These are phyloP conservation scores for Allium sativum DNA, from an alignment of 106 monocot species.

Conservation along the genomic window DNA sequence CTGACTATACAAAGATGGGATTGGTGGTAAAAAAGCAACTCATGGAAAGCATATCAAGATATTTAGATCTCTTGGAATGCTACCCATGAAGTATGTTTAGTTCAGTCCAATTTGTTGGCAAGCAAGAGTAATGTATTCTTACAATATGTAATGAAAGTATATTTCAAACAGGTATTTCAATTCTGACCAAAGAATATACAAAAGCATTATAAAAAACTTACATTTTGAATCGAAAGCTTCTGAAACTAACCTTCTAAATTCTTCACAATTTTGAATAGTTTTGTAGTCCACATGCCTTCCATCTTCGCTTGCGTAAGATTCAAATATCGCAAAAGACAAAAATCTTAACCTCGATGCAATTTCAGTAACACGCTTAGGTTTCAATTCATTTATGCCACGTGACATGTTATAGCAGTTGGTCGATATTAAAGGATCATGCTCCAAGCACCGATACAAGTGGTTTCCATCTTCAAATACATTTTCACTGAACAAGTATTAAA, in stretches of 20 bases:
- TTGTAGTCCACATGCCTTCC: constrained; percentile 74
- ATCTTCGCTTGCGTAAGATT: constrained; percentile 93
- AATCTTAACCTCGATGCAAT: constrained; percentile 62
- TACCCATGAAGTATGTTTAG: no score
- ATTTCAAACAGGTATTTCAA: no score
- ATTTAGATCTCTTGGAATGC: no score
- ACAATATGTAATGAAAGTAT: no score
- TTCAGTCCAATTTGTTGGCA: no score
- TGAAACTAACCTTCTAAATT: constrained; percentile 58
- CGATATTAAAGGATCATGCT: constrained; percentile 64
- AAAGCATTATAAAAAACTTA: no score
- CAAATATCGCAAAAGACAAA: constrained; percentile 66
- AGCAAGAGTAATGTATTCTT: no score
- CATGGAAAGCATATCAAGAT: no score
- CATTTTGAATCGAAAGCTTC: neutral
- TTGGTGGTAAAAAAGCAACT: no score
- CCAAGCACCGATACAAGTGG: constrained; percentile 79
- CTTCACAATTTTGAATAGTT: constrained; percentile 63
- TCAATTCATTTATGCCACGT: constrained; percentile 48
- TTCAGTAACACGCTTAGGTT: constrained; percentile 70
- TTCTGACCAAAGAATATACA: no score
- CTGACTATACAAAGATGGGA: no score
- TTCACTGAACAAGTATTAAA: constrained; percentile 39
- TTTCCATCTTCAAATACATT: constrained; percentile 93
- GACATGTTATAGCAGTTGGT: constrained; percentile 77